phyloP scores from a whole-genome alignment of 202 grass and related monocot species.

The Dendrocalamus latiflorus region DNA sequence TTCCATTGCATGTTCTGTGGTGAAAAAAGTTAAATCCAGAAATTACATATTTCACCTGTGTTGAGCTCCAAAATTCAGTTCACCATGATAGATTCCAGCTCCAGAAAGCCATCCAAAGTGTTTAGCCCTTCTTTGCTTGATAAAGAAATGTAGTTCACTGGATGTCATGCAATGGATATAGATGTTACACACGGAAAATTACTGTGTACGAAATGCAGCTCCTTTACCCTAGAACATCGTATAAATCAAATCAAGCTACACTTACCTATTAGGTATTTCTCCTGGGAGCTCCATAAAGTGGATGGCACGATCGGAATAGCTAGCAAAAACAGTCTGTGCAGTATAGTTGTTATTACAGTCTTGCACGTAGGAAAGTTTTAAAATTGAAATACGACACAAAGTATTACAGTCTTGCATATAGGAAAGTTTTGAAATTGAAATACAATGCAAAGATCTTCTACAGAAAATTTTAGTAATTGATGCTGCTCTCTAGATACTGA shows the following conservation, averaged over 20 bases:
- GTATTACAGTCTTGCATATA: constrained; percentile 9
- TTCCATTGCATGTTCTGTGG: background rate
- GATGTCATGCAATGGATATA: constrained; percentile 27
- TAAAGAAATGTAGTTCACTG: constrained; percentile 96
- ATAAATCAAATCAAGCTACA: constrained; percentile 14
- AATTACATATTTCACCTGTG: constrained; percentile 61
- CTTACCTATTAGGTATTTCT: constrained; percentile 91
- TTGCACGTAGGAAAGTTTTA: background rate
- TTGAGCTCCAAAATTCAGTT: constrained; percentile 92
- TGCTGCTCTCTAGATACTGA: background rate
- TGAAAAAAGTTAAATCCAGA: background rate
- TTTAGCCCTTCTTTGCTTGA: constrained; percentile 93
- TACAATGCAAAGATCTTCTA: background rate
- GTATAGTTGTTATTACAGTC: constrained; percentile 3
- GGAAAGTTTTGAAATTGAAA: background rate
- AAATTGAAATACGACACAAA: background rate
- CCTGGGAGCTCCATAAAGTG: constrained; percentile 99
- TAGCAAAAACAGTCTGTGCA: constrained; percentile 81
- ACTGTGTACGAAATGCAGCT: background rate
- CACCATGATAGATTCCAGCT: constrained; percentile 90
- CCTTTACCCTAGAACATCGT: background rate
- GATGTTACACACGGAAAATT: constrained; percentile 14
- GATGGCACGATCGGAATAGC: constrained; percentile 68
- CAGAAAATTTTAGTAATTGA: background rate
- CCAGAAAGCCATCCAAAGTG: constrained; percentile 99